These are phyloP conservation scores for Alnus glutinosa DNA, from an alignment of 306 rosid genomes.

Conservation along the genomic window DNA sequence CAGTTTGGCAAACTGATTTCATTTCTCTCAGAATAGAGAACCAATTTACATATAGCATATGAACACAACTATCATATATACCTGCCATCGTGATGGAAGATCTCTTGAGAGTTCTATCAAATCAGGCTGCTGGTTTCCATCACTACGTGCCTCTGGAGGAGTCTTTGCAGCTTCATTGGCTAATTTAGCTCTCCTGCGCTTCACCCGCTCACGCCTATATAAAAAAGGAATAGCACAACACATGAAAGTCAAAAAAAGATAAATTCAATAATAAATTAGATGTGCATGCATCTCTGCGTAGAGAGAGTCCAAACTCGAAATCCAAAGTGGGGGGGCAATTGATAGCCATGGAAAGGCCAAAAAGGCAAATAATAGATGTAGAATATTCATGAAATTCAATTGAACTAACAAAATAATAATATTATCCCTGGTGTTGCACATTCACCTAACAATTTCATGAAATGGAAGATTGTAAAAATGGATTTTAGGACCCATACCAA, in stretches of 20 bases:
- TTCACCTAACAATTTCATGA: not conserved
- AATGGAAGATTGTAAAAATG: not conserved
- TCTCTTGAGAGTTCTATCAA: slow-evolving; percentile 54
- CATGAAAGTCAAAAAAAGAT: not conserved
- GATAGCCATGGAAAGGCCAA: not conserved
- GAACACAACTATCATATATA: slow-evolving; percentile 15
- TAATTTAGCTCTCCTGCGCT: slow-evolving; percentile 73
- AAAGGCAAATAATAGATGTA: not conserved
- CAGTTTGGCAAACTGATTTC: not conserved
- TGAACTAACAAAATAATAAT: not conserved
- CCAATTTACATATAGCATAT: not conserved
- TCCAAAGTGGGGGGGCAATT: not conserved
- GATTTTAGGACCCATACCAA: slow-evolving; percentile 56
- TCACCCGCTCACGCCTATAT: slow-evolving; percentile 83
- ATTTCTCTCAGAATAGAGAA: not conserved
- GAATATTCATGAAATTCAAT: not conserved
- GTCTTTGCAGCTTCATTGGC: slow-evolving; percentile 43
- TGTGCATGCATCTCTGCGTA: slow-evolving; percentile 4
- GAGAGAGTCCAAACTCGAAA: not conserved
- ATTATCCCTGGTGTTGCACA: not conserved
- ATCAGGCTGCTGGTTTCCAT: slow-evolving; percentile 57
- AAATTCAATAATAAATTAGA: slow-evolving; percentile 5
- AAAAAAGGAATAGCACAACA: slow-evolving; percentile 4
- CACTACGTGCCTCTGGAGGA: slow-evolving; percentile 35
- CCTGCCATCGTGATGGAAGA: slow-evolving; percentile 93